Percentiles rank a stretch among this genome's conserved stretches.
Conservation (phyloP, 2,329 filamentous ascomycete genomes). For the Amauroascus verrucosus region DNA sequence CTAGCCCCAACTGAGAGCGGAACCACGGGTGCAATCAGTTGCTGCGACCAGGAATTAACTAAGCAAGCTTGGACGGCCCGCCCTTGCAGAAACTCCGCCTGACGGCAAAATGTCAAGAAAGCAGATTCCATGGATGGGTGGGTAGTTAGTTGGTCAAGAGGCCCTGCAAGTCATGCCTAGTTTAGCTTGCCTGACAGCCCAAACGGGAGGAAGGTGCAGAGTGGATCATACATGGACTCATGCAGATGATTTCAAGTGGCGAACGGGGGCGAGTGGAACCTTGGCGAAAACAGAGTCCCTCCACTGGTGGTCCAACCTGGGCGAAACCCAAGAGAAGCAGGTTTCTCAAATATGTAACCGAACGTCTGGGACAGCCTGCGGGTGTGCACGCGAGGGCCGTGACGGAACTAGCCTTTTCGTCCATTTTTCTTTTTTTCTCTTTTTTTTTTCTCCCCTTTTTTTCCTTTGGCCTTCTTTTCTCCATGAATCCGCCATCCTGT, state of each 20-base stretch:
- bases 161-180: constrained; percentile 6
- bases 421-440: too few species aligned
- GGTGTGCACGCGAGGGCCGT: constrained; percentile 9
- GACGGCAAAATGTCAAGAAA: background rate
- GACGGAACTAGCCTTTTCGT: constrained; percentile 5
- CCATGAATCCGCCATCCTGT: background rate
- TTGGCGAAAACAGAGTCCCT: constrained; percentile 1
- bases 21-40: background rate
- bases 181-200: background rate
- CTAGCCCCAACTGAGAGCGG: background rate
- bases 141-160: background rate
- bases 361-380: constrained; percentile 8
- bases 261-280: constrained; percentile 4
- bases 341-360: constrained; percentile 4
- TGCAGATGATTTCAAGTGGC: constrained; percentile 1
- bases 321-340: background rate
- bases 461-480: background rate
- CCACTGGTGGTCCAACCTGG: background rate
- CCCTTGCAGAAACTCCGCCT: constrained; percentile 6
- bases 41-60: background rate
- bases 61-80: constrained; percentile 8
- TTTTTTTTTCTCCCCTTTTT: background rate
- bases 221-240: too few species aligned
- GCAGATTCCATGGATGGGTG: background rate
- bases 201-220: too few species aligned